These are phyloP conservation scores for Tulasnella sp. DNA, from an alignment of 768 basidiomycete genomes.

Conservation along the genomic window DNA sequence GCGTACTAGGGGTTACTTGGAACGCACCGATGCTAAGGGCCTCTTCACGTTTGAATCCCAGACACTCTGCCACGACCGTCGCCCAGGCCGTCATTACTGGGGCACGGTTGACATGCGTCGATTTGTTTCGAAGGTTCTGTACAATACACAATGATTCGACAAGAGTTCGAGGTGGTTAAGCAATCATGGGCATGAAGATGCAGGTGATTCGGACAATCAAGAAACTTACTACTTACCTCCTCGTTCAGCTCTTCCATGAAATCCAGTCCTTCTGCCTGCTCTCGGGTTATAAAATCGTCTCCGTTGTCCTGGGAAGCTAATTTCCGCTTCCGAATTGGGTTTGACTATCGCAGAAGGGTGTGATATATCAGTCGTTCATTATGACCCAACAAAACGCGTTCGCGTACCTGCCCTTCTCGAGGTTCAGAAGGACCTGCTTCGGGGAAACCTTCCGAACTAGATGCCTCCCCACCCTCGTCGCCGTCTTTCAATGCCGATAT, in stretches of 20 bases:
- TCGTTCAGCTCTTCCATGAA: conserved; percentile 69
- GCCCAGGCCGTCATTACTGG: conserved; percentile 95
- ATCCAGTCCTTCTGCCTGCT: conserved; percentile 40
- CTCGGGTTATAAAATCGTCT: no score
- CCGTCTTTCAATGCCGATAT: neutral
- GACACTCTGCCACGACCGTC: conserved; percentile 67
- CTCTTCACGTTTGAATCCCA: conserved; percentile 82
- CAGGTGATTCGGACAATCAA: no score
- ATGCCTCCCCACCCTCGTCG: neutral
- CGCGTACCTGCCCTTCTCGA: no score
- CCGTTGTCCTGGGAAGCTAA: conserved; percentile 6
- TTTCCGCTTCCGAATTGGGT: conserved; percentile 32
- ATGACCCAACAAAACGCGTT: no score
- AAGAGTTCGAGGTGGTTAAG: neutral
- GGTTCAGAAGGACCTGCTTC: no score
- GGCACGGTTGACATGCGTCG: conserved; percentile 73
- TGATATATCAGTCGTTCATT: no score
- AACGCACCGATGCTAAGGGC: conserved; percentile 79
- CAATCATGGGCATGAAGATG: neutral
- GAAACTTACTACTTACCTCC: conserved; percentile 32
- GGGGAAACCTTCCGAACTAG: no score
- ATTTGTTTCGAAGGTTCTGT: conserved; percentile 51
- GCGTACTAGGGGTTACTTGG: no score
- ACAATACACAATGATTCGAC: no score
- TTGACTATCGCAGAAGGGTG: neutral